Evolutionary conservation across 305 asterid genomes (phyloP).

Genomic region (Fraxinus xanthoxyloides): DNA sequence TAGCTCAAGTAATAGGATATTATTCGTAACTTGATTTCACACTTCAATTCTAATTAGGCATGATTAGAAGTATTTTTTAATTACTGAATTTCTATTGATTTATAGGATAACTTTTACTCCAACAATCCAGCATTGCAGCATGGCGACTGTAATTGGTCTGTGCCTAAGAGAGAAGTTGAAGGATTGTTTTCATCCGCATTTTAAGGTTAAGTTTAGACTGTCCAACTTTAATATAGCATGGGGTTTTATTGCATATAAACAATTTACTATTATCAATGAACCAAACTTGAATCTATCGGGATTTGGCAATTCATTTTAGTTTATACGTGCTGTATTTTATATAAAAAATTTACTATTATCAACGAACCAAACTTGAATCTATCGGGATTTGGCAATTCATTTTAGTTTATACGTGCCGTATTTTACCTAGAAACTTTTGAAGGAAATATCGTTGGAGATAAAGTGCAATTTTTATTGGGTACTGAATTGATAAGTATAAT

Average conservation of each 20-base stretch:
- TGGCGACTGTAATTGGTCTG: slow-evolving; percentile 87
- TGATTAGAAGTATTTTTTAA: background rate
- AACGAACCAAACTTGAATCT: background rate
- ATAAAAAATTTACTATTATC: background rate
- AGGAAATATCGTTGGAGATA: background rate
- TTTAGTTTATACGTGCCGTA: background rate
- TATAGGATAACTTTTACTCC: slow-evolving; percentile 87
- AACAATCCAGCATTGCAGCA: slow-evolving; percentile 87
- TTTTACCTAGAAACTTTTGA: background rate
- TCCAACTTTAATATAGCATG: background rate
- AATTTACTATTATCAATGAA: background rate
- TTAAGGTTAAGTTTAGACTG: slow-evolving; percentile 48
- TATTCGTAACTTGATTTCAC: background rate
- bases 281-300: background rate
- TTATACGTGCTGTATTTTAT: background rate
- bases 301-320: background rate
- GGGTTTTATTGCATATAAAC: background rate
- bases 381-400: background rate
- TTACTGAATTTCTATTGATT: background rate
- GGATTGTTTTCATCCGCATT: slow-evolving; percentile 70
- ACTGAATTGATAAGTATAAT: background rate
- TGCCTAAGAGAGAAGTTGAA: slow-evolving; percentile 84
- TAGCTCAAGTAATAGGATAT: background rate
- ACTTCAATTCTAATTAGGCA: background rate
- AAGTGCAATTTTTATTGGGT: background rate